Conservation (phyloP, 2,329 filamentous ascomycete species). For the Diaporthe destruens region DNA sequence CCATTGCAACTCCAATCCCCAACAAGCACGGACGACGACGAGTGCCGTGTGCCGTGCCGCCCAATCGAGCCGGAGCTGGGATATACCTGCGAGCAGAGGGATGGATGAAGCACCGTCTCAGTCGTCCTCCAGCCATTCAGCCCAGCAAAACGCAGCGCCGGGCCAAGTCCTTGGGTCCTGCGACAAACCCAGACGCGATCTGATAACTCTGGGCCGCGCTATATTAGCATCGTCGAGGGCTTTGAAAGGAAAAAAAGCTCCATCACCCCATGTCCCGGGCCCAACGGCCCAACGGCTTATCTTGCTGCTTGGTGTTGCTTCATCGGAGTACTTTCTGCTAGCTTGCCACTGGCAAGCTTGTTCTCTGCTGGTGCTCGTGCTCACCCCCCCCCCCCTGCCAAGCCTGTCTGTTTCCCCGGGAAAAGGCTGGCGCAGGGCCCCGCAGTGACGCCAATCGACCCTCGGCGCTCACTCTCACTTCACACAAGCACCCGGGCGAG, state of each 20-base stretch:
- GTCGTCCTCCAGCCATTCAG: conserved; percentile 4
- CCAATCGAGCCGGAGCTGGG: conserved; percentile 3
- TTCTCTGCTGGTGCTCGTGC: conserved; percentile 4
- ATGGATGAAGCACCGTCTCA: conserved; percentile 18
- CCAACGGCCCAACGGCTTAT: not conserved
- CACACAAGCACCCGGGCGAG: conserved; percentile 15
- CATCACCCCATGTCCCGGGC: not conserved
- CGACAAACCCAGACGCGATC: conserved; percentile 2
- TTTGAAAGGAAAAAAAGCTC: not conserved
- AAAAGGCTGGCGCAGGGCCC: conserved; percentile 31
- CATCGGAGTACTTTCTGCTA: too few relatives aligned
- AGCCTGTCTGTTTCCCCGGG: conserved; percentile 7
- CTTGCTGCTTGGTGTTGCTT: not conserved
- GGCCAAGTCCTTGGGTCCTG: conserved; percentile 25
- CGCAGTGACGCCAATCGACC: conserved; percentile 22
- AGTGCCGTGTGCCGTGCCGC: conserved; percentile 17
- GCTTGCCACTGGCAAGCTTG: not conserved
- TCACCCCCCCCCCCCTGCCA: not conserved
- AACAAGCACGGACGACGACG: not conserved
- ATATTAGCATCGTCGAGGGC: conserved; percentile 10
- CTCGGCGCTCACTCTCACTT: conserved; percentile 9
- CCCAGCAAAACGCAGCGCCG: not conserved
- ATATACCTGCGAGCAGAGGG: too few relatives aligned
- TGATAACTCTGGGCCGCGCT: conserved; percentile 16
- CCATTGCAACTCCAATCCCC: conserved; percentile 11